Conservation (phyloP, 2,329 filamentous ascomycete species). For the Xylaria digitata region DNA sequence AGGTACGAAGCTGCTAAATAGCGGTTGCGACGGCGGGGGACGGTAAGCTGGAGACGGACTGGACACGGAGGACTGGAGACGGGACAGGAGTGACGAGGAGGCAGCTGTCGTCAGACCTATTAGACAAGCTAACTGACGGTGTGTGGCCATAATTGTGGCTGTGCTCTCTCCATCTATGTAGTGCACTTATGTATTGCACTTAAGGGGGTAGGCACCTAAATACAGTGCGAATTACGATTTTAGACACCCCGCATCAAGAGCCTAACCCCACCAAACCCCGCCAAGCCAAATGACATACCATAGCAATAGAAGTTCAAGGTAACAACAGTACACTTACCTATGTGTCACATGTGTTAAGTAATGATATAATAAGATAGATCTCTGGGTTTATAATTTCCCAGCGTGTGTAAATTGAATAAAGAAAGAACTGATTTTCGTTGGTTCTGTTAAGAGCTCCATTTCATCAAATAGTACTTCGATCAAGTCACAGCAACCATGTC, state of each 20-base stretch:
- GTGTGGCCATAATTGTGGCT: conserved; percentile 37
- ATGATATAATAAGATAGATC: not conserved
- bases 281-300: conserved; percentile 8
- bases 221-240: too few relatives aligned
- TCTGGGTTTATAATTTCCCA: not conserved
- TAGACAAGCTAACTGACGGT: conserved; percentile 29
- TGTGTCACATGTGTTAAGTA: not conserved
- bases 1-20: conserved; percentile 10
- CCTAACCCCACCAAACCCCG: too few relatives aligned
- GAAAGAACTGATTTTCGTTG: not conserved
- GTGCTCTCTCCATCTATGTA: not conserved
- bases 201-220: too few relatives aligned
- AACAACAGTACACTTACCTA: too few relatives aligned
- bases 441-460: not conserved
- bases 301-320: too few relatives aligned
- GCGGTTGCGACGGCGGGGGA: conserved; percentile 27
- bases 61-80: conserved; percentile 21
- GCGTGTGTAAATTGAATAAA: not conserved
- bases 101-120: conserved; percentile 34
- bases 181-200: not conserved
- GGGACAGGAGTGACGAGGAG: conserved; percentile 32
- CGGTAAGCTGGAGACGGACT: conserved; percentile 17
- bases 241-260: too few relatives aligned
- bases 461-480: not conserved
- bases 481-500: conserved; percentile 29